Base-by-base conservation (phyloP, 1,284 basidiomycete genomes). In the Moniliella sp. region DNA sequence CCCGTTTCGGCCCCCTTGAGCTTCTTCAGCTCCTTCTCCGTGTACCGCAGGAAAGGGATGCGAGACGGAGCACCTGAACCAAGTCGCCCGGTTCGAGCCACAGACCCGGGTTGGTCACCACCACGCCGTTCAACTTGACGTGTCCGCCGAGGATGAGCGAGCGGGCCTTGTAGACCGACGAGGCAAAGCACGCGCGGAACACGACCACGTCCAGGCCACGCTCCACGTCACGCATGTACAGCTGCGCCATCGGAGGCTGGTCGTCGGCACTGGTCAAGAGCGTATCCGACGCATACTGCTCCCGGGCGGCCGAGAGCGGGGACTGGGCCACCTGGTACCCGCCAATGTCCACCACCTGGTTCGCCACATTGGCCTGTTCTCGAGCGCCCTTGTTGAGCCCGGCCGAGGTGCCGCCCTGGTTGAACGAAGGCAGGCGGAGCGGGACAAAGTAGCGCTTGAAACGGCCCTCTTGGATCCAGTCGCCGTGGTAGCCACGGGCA, bases 371-470 rank as follows among this genome's bases (percentile, higher is more conserved):
- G 73, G n/a, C n/a, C n/a, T n/a, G n/a, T n/a, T n/a, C 5, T 11
- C 15, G 18, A 5, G 12, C 4, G 9, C 29, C 29, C 14, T 11
- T 4, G 5, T 21, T 25, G 21, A 23, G 21, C 8, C 21, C 21
- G 8, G 21, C 8, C 21, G 8, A n/a, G n/a, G 7, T 23, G 7
- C 8, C 21, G 7, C 21, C 21, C 21, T 23, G 21, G 21, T 23
- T n/a, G 64, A 91, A 78, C 45, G 81, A 78, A 0, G 88, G 86
- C 9, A 97, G 67, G 0, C 71, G 74, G 36, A 72, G 67, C 7
- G 88, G 88, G 14, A 97, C 70, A 62, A 83, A 94, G 78, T 83
- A 88, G 32, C 79, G 74, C 61, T 88, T 86, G 71, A 94, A 94
- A 25, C 75, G 74, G 51, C 76, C 78, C 65, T 88, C 82, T 34